A percentile compares a stretch with the other conserved stretches of the same genome.
Evolutionary conservation across 768 basidiomycete genomes (phyloP).

Genomic region (Tylopilus rubrobrunneus): DNA sequence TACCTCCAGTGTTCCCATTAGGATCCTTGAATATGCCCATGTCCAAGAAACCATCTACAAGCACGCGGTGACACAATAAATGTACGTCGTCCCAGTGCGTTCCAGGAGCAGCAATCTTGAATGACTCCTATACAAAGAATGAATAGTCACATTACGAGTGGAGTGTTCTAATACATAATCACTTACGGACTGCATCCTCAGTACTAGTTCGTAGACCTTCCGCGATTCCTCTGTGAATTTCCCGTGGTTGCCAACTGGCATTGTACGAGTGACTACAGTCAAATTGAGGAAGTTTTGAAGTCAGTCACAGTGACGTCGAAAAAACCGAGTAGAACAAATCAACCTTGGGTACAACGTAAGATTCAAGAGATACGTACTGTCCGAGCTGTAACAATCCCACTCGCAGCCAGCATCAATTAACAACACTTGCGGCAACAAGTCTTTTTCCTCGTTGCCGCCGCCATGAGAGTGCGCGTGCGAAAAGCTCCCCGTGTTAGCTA

Average conservation of each 20-base stretch:
- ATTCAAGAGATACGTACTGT: conserved; percentile 39
- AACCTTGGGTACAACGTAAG: neutral
- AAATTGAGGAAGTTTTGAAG: conserved; percentile 27
- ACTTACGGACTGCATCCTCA: conserved; percentile 82
- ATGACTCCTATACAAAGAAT: conserved; percentile 52
- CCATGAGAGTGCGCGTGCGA: conserved; percentile 33
- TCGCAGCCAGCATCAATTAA: conserved; percentile 96
- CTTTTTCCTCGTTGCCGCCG: conserved; percentile 17
- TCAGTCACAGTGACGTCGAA: neutral
- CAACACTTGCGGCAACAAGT: conserved; percentile 64
- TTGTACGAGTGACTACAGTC: conserved; percentile 69
- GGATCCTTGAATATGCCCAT: conserved; percentile 84
- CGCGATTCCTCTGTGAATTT: conserved; percentile 79
- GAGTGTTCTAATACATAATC: neutral
- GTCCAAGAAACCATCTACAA: conserved; percentile 77
- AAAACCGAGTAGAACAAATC: neutral
- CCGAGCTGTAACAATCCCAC: conserved; percentile 65
- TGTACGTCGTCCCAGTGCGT: conserved; percentile 90
- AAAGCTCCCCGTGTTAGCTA: conserved; percentile 48
- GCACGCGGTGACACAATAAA: conserved; percentile 72
- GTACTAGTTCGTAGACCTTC: conserved; percentile 82
- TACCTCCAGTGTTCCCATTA: conserved; percentile 31
- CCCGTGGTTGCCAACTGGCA: conserved; percentile 92
- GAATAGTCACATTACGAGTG: neutral
- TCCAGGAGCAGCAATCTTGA: conserved; percentile 68